These are phyloP conservation scores for Vitis hybrid DNA, from an alignment of 177 flowering plant species.

Conservation along the genomic window DNA sequence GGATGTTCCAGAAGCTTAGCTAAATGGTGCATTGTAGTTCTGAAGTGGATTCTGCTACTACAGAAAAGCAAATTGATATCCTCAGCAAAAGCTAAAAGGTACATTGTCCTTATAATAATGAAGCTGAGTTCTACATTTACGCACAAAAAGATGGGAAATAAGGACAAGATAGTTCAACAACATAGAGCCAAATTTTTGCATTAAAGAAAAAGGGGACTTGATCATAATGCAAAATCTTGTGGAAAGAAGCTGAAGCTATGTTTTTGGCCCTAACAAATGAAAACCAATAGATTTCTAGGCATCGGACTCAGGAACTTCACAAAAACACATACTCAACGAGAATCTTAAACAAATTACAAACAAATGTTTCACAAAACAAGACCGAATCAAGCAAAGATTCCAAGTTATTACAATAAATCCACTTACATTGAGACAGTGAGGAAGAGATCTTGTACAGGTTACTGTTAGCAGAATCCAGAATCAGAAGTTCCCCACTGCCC, in stretches of 20 bases:
- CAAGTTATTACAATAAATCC: not conserved
- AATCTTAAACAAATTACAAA: not conserved
- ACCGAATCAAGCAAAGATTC: not conserved
- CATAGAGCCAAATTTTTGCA: not conserved
- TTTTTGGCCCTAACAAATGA: not conserved
- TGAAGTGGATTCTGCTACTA: not conserved
- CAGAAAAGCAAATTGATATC: not conserved
- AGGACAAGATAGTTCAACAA: not conserved
- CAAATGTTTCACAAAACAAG: not conserved
- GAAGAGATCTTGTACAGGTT: conserved; percentile 80
- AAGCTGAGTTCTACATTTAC: not conserved
- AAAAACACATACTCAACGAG: not conserved
- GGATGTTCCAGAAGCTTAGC: not conserved
- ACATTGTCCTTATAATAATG: not conserved
- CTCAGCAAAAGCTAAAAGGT: not conserved
- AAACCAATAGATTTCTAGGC: not conserved
- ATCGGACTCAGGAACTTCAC: not conserved
- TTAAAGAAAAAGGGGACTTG: no score
- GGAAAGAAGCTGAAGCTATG: not conserved
- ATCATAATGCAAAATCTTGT: not conserved
- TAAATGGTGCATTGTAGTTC: no score
- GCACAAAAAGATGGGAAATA: not conserved
- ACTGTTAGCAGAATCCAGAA: conserved; percentile 87
- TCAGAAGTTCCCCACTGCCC: conserved; percentile 81
- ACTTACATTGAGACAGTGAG: conserved; percentile 84